These are phyloP conservation scores for Astrothelium macrocarpum DNA, from an alignment of 495 filamentous ascomycete species.

Conservation along the genomic window DNA sequence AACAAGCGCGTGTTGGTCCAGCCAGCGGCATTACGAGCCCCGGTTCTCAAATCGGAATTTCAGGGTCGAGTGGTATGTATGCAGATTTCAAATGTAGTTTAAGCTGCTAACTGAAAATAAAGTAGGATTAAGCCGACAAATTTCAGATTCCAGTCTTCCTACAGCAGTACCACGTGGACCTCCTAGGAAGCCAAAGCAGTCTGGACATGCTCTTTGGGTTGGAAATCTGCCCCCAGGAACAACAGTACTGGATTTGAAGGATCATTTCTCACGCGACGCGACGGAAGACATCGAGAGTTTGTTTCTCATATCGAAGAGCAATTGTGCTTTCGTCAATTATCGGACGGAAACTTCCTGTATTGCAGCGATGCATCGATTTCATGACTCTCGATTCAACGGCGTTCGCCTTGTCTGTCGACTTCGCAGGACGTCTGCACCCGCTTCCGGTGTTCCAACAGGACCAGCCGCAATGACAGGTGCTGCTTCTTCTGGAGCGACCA, in stretches of 20 bases:
- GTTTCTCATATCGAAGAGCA: slow-evolving; percentile 93
- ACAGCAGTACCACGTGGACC: slow-evolving; percentile 57
- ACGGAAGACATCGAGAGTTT: slow-evolving; percentile 74
- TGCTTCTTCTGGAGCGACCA: slow-evolving; percentile 12
- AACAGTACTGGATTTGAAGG: slow-evolving; percentile 69
- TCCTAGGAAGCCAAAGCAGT: slow-evolving; percentile 84
- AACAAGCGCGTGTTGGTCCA: not conserved
- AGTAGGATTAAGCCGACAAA: not conserved
- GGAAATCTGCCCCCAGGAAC: slow-evolving; percentile 84
- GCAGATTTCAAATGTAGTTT: not conserved
- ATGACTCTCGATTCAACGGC: slow-evolving; percentile 84
- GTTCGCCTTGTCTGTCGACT: slow-evolving; percentile 86
- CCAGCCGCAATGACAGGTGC: slow-evolving; percentile 23
- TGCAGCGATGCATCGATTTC: slow-evolving; percentile 72
- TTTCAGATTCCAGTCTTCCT: not conserved
- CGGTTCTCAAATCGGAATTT: not conserved
- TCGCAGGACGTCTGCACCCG: slow-evolving; percentile 43
- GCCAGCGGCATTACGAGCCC: not conserved
- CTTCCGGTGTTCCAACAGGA: slow-evolving; percentile 23
- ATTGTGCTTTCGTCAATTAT: slow-evolving; percentile 97
- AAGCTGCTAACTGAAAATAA: not conserved
- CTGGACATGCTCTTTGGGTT: slow-evolving; percentile 91
- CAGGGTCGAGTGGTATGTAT: not conserved
- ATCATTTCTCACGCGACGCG: slow-evolving; percentile 80
- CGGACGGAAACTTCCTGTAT: slow-evolving; percentile 67